Percentiles rank a stretch among this genome's conserved stretches.
phyloP scores from a whole-genome alignment of 2,329 filamentous ascomycete species.

The Neurospora sp. region DNA sequence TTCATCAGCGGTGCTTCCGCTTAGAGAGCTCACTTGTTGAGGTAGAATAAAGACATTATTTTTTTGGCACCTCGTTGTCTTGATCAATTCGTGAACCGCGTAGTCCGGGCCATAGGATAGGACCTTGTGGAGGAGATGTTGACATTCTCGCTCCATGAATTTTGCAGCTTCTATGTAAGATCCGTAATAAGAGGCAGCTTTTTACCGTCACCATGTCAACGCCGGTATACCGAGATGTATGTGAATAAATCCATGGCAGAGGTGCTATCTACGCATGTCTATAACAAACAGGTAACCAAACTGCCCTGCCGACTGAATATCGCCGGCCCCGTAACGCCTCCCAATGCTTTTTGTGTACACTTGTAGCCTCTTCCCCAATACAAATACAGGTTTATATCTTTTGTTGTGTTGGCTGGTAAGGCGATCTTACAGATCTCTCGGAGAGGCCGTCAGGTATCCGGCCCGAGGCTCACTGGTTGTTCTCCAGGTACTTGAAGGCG shows the following conservation, averaged over 20 bases:
- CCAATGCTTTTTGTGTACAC: conserved; percentile 2
- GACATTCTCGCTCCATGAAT: not conserved
- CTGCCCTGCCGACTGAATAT: not conserved
- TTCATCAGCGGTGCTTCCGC: conserved; percentile 96
- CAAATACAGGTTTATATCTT: not conserved
- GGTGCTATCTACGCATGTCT: not conserved
- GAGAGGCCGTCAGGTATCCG: not conserved
- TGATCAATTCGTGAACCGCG: not conserved
- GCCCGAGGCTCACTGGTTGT: not conserved
- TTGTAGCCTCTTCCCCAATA: not conserved
- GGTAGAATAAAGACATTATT: not conserved
- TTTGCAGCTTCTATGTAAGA: not conserved
- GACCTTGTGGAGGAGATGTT: not conserved
- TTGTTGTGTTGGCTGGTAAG: not conserved
- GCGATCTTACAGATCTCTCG: not conserved
- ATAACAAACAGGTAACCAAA: not conserved
- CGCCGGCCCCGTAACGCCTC: not conserved
- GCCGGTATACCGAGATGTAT: not conserved
- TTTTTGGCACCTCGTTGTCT: not conserved
- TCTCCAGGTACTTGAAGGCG: not conserved
- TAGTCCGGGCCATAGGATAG: not conserved
- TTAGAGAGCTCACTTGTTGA: conserved; percentile 30
- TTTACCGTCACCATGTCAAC: not conserved
- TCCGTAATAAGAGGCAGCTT: not conserved
- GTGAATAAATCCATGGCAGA: not conserved